Base-by-base conservation (phyloP, 2,329 filamentous ascomycete genomes). In the Penicillium sumatraense region DNA sequence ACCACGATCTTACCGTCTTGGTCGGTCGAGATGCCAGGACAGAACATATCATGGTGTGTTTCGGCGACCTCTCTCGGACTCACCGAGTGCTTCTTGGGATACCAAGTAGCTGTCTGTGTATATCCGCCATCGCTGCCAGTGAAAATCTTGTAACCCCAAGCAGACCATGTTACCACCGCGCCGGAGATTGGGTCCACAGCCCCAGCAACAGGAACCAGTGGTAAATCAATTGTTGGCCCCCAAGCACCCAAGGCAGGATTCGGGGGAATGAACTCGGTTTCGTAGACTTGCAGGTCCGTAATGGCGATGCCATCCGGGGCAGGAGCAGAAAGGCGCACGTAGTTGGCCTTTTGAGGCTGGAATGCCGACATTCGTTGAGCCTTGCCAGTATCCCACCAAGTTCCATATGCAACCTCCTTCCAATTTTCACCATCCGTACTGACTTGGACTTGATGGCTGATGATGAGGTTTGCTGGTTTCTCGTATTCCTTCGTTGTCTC, bases 1-100 rank as follows among this genome's bases (percentile, higher is more conserved):
- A 87, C 78, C 2, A 86, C 63, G 7, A 84, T 75, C 8, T 75
- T 71, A 0, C 82, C 83, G 7, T 77, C 69, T 14, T 74, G 75
- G 52, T 81, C 78, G 11, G 80, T 68, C 7, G 76, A 80, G 48
- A 85, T 81, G 2, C 82, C 83, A 0, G 83, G 51, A 38, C 60
- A 63, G 50, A 63, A 70, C 66, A 69, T 69, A 46, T 70, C 67
- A 16, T 70, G 69, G 5, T 65, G 31, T 7, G 62, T 69, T 18
- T 70, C 51, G 36, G 24, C 46, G 6, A 70, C 58, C 27, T 61
- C 36, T 38, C 60, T 62, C 5, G 48, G 57, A 3, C 59, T 54
- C 38, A 60, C 51, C 1, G 35, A 35, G 5, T 53, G 23, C 5
- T 9, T 11, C 1, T 18, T n/a, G 5, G 31, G 23, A 26, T 36